Base-by-base conservation (phyloP, 208 protist genomes). In the Tritrichomonas foetus region DNA sequence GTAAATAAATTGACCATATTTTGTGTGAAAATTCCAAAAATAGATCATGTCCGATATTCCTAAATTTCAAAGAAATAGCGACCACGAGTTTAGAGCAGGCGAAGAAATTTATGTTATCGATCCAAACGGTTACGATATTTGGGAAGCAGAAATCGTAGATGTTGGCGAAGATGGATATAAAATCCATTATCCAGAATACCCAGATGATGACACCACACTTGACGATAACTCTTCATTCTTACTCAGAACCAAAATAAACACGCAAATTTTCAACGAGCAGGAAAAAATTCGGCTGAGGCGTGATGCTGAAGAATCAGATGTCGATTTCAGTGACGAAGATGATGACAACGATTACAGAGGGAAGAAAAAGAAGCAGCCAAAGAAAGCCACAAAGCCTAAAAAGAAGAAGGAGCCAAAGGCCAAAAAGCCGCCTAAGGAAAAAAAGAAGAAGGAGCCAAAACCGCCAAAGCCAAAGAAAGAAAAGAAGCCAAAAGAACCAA, bases 91-190 rank as follows among this genome's bases (percentile, higher is more conserved):
- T 50, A 39, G 8, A 57, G 78, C 20, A 22, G 78, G 78, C 13
- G 47, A 89, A 39, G 16, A 89, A 33, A 89, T 89, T 27, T 89
- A 89, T 57, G 78, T 89, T 39, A 89, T 89, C 22, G 78, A 89
- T 89, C 78, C 78, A 27, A 89, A 89, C 30, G 47, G 30, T 0
- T 89, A 47, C 30, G 78, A 89, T 57, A 44, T 89, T 57, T 89
- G 41, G 11, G 78, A 25, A 33, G 78, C 78, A 2, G 47, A 89
- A 57, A 57, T 89, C 16, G 33, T 20, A n/a, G 25, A 11, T 36
- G 30, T 89, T 57, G 47, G 27, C 0, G 78, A 57, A 57, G 57
- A 89, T 39, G 25, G 16, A 5, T 89, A 47, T 16, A 25, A 89
- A n/a, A 50, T 89, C 8, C 78, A 89, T 20, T 89, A 89, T 36